A percentile compares a stretch with the other conserved stretches of the same genome.
These are phyloP conservation scores for Albatrellus sp. DNA, from an alignment of 1,284 basidiomycete species.

Conservation along the genomic window DNA sequence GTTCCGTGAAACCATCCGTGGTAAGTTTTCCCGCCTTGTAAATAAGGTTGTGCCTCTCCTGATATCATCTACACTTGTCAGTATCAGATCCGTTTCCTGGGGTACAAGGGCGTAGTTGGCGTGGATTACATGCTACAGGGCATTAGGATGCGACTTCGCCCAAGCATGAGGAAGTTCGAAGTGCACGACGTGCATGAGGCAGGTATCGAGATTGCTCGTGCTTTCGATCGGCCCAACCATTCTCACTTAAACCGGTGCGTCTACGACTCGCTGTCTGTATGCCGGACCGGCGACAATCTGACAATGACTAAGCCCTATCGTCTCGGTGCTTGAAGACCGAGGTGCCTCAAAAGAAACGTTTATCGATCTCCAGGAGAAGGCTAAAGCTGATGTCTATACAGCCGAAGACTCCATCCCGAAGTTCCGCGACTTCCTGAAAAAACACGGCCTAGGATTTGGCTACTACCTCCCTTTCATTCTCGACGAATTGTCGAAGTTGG, in stretches of 20 bases:
- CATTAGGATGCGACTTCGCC: slow-evolving; percentile 48
- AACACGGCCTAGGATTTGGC: slow-evolving; percentile 33
- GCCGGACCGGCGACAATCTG: neutral
- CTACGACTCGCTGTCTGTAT: neutral
- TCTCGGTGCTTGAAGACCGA: slow-evolving; percentile 21
- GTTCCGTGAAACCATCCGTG: slow-evolving; percentile 34
- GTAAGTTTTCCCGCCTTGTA: slow-evolving; percentile 23
- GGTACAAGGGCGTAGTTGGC: slow-evolving; percentile 64
- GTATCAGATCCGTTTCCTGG: slow-evolving; percentile 65
- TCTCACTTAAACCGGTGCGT: slow-evolving; percentile 50
- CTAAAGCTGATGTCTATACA: slow-evolving; percentile 34
- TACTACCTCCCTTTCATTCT: slow-evolving; percentile 38
- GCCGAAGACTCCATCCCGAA: slow-evolving; percentile 35
- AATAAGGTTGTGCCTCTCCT: neutral
- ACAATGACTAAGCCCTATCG: slow-evolving; percentile 8
- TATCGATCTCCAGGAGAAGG: slow-evolving; percentile 35
- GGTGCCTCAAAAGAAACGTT: slow-evolving; percentile 39
- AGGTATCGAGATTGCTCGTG: slow-evolving; percentile 53
- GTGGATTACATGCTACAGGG: slow-evolving; percentile 44
- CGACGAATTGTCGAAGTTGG: slow-evolving; percentile 31
- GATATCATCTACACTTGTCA: slow-evolving; percentile 14
- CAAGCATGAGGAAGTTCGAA: slow-evolving; percentile 68
- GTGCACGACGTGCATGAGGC: slow-evolving; percentile 28
- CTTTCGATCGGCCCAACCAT: slow-evolving; percentile 38
- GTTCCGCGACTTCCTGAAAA: slow-evolving; percentile 31